Base-by-base conservation (phyloP, 2,329 filamentous ascomycete species). In the Huntiella decipiens region DNA sequence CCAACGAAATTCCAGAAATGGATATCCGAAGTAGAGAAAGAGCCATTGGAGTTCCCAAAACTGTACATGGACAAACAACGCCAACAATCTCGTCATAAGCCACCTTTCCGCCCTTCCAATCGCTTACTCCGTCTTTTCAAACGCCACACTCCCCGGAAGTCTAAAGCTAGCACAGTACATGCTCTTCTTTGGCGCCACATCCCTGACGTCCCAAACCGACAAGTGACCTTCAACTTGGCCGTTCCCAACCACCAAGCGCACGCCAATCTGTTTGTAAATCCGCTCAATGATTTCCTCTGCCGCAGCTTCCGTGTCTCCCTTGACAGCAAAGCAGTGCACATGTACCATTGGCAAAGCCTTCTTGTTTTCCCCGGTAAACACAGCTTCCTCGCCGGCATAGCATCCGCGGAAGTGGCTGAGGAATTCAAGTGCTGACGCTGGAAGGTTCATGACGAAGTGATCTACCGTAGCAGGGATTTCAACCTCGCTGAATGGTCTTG, bases 371-470 rank as follows among this genome's bases (percentile, higher is more conserved):
- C 77, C 74, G 72, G 60, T 57, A 54, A 88, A 87, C 1, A 84
- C 66, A 1, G 60, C 51, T 58, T 86, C 77, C 17, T 74, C 68
- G 3, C 77, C 77, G n/a, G 72, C 64, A 58, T 95, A 96, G 12
- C 94, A 62, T 4, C 91, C 88, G 15, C 77, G 73, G 66, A 86
- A 92, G 66, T 55, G 57, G 28, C 45, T 45, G 16, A 95, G 69
- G 58, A 98, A 98, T 49, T 82, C 78, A 50, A 91, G 79, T 1
- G 91, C 88, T 1, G 77, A 82, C 1, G 87, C 91, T 1, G 91
- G 91, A 12, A 98, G 78, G 62, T 98, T 98, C 84, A 98, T 95
- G 53, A 96, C 82, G 60, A 87, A 98, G 65, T 96, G 91, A n/a
- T 77, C 72, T 58, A 96, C 83, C 34, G 79, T 78, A 2, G 70